These are phyloP conservation scores for Solanum corneliomulleri DNA, from an alignment of 257 asterid species.

Conservation along the genomic window DNA sequence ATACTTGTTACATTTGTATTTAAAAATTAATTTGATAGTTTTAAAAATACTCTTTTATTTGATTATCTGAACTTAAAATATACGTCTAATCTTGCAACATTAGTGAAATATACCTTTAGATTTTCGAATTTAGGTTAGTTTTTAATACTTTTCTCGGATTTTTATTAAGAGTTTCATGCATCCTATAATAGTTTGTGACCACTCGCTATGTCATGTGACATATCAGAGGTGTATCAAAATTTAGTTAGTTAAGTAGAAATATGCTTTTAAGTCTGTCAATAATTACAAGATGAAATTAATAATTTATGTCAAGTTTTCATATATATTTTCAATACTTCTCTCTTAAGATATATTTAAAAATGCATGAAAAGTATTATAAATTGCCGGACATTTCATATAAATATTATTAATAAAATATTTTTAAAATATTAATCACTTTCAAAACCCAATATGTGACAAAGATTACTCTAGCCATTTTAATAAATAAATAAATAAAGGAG, in stretches of 20 bases:
- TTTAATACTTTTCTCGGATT: too few relatives aligned
- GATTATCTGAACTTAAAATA: too few relatives aligned
- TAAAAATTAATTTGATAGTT: neutral
- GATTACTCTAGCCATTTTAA: neutral
- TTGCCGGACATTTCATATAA: neutral
- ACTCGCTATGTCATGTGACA: neutral
- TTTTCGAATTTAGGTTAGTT: neutral
- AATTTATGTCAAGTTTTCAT: rapidly evolving
- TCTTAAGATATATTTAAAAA: neutral
- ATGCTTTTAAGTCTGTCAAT: neutral
- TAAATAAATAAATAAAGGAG: neutral
- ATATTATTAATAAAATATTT: too few relatives aligned
- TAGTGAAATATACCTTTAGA: too few relatives aligned
- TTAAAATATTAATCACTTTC: neutral
- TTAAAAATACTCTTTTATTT: neutral
- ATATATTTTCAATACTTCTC: too few relatives aligned
- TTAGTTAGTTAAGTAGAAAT: neutral
- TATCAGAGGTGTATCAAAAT: neutral
- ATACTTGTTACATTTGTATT: neutral
- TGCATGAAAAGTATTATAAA: too few relatives aligned
- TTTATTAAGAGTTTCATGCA: neutral
- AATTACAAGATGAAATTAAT: too few relatives aligned
- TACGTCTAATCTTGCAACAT: too few relatives aligned
- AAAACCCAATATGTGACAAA: neutral
- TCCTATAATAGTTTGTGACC: neutral